Evolutionary conservation across 768 basidiomycete species (phyloP), one percentile per base, ranked within the genome.

Genomic region (Phylloporus sp.): DNA sequence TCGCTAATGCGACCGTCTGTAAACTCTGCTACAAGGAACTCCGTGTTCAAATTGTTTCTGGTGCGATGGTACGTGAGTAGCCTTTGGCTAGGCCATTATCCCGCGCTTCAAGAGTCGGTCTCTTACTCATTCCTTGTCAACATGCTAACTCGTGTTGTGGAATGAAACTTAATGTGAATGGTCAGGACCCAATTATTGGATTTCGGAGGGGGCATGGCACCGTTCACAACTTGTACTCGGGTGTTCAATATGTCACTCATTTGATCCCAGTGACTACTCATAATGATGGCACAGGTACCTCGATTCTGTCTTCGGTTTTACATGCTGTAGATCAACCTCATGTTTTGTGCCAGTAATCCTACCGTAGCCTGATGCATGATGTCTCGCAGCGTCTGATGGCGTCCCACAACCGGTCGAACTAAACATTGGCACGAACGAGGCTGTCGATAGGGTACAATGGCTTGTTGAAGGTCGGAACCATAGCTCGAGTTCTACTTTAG

Each of bases 1-100:
- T 80, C 48, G 68, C 66, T 29, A 80, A 80, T 51, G 79, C 78
- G 11, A 80, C 77, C 1, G 73, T 81, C 80, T 53, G 80, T 76
- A 76, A 62, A 76, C 41, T 20, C 65, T 80, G 29, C 77, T 78
- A 5, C 58, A 73, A 35, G 73, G 70, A n/a, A 78, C 80, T 8
- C 73, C n/a, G n/a, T n/a, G n/a, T n/a, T n/a, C n/a, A n/a, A n/a
- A n/a, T n/a, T n/a, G n/a, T n/a, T n/a, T n/a, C n/a, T n/a, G n/a
- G n/a, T n/a, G n/a, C n/a, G n/a, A n/a, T 81, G 29, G 71, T 67
- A 16, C 12, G 69, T 22, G 23, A 18, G 38, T 13, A 12, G 20
- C 20, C 20, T 10, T 38, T 9, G 36, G 36, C 22, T 22, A 23
- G 20, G 3, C 32, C 20, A 12, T 39, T 12, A 22, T 13, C 11